A percentile compares a stretch with the other conserved stretches of the same genome.
phyloP scores from a whole-genome alignment of 805 yeast genomes.

The Lachancea sp. region DNA sequence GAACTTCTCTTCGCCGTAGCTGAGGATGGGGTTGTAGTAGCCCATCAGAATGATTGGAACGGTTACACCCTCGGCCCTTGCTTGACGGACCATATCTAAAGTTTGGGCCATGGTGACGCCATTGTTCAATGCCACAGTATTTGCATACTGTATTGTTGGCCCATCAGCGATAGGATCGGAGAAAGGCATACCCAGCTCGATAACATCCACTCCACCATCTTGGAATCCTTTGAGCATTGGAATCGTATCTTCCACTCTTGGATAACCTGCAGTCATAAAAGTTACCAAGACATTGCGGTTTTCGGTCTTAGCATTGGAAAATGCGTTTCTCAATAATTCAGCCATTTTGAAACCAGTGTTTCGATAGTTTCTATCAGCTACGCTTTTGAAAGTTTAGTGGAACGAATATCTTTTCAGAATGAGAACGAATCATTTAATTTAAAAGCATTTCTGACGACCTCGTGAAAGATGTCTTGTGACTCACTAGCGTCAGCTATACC shows the following conservation, averaged over 20 bases:
- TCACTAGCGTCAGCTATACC: no score
- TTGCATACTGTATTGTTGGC: slow-evolving; percentile 89
- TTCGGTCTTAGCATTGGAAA: slow-evolving; percentile 50
- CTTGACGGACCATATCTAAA: slow-evolving; percentile 63
- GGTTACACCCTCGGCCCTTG: slow-evolving; percentile 77
- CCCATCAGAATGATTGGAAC: slow-evolving; percentile 95
- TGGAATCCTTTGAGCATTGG: slow-evolving; percentile 84
- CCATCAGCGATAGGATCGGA: slow-evolving; percentile 99
- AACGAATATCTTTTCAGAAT: neutral
- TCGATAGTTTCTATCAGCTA: no score
- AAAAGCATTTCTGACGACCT: neutral
- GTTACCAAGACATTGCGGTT: slow-evolving; percentile 85
- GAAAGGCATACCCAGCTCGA: slow-evolving; percentile 94
- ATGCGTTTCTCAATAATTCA: slow-evolving; percentile 43
- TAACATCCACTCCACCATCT: slow-evolving; percentile 90
- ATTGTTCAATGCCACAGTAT: slow-evolving; percentile 72
- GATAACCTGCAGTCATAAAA: slow-evolving; percentile 92
- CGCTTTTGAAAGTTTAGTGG: neutral
- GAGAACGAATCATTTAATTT: neutral
- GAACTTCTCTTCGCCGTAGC: slow-evolving; percentile 82
- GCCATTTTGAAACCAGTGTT: slow-evolving; percentile 21
- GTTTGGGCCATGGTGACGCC: slow-evolving; percentile 69
- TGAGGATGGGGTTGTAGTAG: slow-evolving; percentile 88
- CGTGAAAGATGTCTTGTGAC: no score
- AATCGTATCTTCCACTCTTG: slow-evolving; percentile 79